Evolutionary conservation across 2,329 filamentous ascomycete genomes (phyloP).

Genomic region (Zalaria obscura): DNA sequence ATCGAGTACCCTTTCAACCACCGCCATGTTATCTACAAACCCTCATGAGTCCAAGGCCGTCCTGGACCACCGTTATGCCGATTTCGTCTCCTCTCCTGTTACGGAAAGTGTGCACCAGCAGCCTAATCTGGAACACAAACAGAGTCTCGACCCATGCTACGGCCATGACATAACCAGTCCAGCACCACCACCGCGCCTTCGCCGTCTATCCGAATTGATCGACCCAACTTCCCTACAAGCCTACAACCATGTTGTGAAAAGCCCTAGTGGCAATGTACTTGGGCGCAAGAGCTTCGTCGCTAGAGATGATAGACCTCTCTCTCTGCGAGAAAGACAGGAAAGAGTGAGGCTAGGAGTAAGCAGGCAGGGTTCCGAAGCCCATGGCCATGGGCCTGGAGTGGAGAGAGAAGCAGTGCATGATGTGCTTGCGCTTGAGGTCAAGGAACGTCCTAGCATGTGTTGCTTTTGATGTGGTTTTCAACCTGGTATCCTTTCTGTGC

Average conservation of each 20-base stretch:
- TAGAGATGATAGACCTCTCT: slow-evolving; percentile 16
- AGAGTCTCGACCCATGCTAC: no score
- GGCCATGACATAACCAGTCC: slow-evolving; percentile 9
- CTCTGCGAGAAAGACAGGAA: slow-evolving; percentile 22
- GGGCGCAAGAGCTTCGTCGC: slow-evolving; percentile 10
- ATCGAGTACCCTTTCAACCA: no score
- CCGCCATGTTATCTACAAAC: no score
- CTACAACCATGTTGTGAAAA: slow-evolving; percentile 8
- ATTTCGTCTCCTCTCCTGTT: no score
- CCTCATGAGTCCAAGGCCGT: no score
- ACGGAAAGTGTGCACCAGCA: no score
- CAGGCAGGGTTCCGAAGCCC: neutral
- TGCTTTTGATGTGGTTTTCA: no score
- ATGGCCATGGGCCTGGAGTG: neutral
- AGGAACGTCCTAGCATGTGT: no score
- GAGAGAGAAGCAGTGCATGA: neutral
- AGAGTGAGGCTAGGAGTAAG: slow-evolving; percentile 10
- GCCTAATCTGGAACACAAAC: no score
- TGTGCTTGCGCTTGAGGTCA: neutral
- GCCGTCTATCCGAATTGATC: slow-evolving; percentile 13
- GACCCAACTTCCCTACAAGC: slow-evolving; percentile 12
- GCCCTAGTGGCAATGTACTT: slow-evolving; percentile 18
- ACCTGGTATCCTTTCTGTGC: no score
- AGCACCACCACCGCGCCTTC: slow-evolving; percentile 9
- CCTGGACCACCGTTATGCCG: no score